Evolutionary conservation across 2,329 filamentous ascomycete genomes (phyloP), one percentile per base, ranked within the genome.

Genomic region (Chaetomium globosum): DNA sequence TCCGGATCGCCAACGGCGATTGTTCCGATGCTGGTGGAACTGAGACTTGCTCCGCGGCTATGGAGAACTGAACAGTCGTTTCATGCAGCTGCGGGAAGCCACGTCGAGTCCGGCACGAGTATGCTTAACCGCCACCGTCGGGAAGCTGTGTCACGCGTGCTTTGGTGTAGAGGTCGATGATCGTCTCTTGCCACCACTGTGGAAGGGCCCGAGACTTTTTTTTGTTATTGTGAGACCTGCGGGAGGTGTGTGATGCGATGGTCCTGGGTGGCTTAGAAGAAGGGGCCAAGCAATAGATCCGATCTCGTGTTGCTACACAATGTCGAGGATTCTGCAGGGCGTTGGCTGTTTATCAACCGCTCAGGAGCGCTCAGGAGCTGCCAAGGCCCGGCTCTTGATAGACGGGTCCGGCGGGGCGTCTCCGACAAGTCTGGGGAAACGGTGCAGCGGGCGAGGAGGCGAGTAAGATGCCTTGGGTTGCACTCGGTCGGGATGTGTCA

Each of bases 401-500:
- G 49, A 63, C 59, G 51, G 55, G 23, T 19, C 39, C 31, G 30
- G 13, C 30, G n/a, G 49, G 48, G 46, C 19, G 52, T 62, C 9
- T 36, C 48, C 26, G 63, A 54, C 49, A 62, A 64, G 67, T 68
- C 62, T 67, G 57, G 60, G 58, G 66, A 64, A 54, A 59, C 59
- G 43, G 55, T 66, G 65, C 62, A 57, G 60, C 55, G 59, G 49
- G 49, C 39, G 58, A 51, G 61, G 67, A 63, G 63, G 64, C 51
- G 52, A 58, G 61, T 54, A 61, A 57, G 46, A 60, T 54, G 61
- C 55, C 48, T 64, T 60, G 64, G 70, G 63, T 68, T 66, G 64
- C 68, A 68, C 64, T 67, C 61, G 63, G 64, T 70, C 69, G 71
- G 69, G 67, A 72, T 65, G 70, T 72, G 69, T 71, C 67, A 71